Percentiles rank a stretch among this genome's conserved stretches.
Conservation (phyloP, 352 stramenopile genomes). For the Phytophthora pseudosyringae region DNA sequence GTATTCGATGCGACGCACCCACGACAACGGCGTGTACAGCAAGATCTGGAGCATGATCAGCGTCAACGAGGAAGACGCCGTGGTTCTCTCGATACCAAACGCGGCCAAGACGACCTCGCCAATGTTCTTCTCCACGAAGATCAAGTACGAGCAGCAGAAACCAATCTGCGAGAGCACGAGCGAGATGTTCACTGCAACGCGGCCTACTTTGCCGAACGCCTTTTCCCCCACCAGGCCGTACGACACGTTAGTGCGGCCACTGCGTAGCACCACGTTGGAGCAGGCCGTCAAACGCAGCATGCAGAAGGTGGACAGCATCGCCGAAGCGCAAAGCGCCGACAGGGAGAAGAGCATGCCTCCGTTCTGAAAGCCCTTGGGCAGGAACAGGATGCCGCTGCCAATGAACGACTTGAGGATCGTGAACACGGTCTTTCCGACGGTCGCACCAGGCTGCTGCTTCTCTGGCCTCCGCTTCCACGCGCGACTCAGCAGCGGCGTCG, state of each 20-base stretch:
- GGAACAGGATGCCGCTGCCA: slow-evolving; percentile 71
- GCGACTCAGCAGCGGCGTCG: slow-evolving; percentile 46
- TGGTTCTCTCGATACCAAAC: slow-evolving; percentile 49
- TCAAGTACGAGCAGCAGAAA: slow-evolving; percentile 81
- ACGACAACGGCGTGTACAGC: slow-evolving; percentile 72
- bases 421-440: slow-evolving; percentile 63
- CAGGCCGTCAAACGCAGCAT: slow-evolving; percentile 68
- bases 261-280: slow-evolving; percentile 48
- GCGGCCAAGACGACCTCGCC: slow-evolving; percentile 61
- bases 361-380: slow-evolving; percentile 72
- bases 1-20: slow-evolving; percentile 79
- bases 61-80: slow-evolving; percentile 57
- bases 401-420: slow-evolving; percentile 81
- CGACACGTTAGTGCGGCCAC: slow-evolving; percentile 43
- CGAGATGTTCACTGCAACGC: slow-evolving; percentile 68
- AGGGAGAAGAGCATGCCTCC: slow-evolving; percentile 75
- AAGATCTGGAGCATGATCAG: slow-evolving; percentile 70
- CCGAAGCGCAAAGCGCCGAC: slow-evolving; percentile 49
- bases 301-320: slow-evolving; percentile 60
- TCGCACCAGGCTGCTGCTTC: slow-evolving; percentile 39
- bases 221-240: slow-evolving; percentile 67
- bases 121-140: slow-evolving; percentile 79
- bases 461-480: slow-evolving; percentile 36
- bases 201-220: slow-evolving; percentile 54
- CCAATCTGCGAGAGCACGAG: slow-evolving; percentile 73